Conservation (phyloP, 1,139 yeast genomes). For the Candida neerlandica region DNA sequence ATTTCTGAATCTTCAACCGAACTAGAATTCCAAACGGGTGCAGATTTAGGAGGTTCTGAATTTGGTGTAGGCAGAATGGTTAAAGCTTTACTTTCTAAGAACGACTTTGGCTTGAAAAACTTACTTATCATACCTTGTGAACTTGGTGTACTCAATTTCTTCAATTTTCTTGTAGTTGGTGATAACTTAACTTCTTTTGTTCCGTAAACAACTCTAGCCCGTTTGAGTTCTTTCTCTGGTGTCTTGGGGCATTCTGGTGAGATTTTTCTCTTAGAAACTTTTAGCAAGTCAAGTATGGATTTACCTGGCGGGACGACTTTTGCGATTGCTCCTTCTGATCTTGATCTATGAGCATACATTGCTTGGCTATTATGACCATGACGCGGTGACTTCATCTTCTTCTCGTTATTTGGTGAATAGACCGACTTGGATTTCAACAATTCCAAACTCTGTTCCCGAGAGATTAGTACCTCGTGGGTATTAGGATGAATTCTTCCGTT, state of each 20-base stretch:
- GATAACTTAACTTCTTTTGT: constrained; percentile 11
- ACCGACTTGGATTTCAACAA: constrained; percentile 30
- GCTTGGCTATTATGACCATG: neutral
- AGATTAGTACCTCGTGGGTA: constrained; percentile 48
- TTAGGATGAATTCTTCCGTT: constrained; percentile 69
- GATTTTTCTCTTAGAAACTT: constrained; percentile 4
- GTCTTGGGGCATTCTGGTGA: constrained; percentile 3
- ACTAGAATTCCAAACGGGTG: constrained; percentile 20
- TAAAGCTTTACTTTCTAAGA: neutral
- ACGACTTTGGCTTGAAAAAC: constrained; percentile 14
- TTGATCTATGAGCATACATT: constrained; percentile 8
- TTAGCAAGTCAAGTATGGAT: constrained; percentile 15
- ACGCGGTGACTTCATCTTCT: neutral
- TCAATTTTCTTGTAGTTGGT: constrained; percentile 16
- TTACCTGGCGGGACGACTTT: constrained; percentile 1
- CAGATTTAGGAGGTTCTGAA: neutral
- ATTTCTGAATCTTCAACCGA: constrained; percentile 39
- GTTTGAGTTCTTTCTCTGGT: constrained; percentile 9
- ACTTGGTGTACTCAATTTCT: constrained; percentile 9
- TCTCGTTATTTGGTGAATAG: constrained; percentile 8
- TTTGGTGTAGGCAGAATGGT: neutral
- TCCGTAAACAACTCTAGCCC: constrained; percentile 6
- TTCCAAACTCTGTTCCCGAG: constrained; percentile 45
- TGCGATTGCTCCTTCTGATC: constrained; percentile 10
- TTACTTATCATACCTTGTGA: constrained; percentile 14